These are phyloP conservation scores for Gossypium davidsonii DNA, from an alignment of 441 rosid species.

Conservation along the genomic window DNA sequence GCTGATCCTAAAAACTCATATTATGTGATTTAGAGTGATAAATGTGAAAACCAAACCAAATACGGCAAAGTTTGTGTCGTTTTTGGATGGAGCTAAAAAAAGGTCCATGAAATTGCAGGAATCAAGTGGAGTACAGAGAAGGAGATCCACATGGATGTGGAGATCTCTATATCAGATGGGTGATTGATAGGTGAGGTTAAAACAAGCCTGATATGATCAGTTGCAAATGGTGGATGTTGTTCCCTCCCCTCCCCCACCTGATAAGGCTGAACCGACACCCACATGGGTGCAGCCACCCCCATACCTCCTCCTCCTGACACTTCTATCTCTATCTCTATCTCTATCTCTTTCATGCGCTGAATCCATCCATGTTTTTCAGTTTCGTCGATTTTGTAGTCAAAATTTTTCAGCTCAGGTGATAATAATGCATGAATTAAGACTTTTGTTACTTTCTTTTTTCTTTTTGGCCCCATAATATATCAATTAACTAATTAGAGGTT, in stretches of 20 bases:
- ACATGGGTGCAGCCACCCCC: constrained; percentile 5
- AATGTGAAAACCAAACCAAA: background rate
- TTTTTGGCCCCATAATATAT: background rate
- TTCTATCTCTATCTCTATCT: background rate
- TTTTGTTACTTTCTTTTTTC: background rate
- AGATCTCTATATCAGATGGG: background rate
- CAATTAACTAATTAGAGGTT: no score
- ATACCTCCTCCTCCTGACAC: constrained; percentile 17
- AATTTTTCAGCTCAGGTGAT: no score
- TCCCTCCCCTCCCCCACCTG: background rate
- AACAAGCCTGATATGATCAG: background rate
- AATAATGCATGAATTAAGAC: background rate
- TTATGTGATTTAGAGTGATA: background rate
- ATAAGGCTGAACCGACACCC: constrained; percentile 15
- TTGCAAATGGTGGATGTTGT: constrained; percentile 3
- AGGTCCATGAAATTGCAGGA: background rate
- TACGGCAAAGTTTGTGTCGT: background rate
- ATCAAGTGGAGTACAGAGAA: background rate
- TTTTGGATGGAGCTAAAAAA: background rate
- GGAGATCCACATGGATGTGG: constrained; percentile 12
- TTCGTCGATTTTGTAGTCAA: background rate
- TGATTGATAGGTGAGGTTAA: background rate
- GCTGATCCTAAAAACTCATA: background rate
- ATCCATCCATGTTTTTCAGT: background rate
- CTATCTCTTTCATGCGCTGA: background rate